These are phyloP conservation scores for Dalbergia oliveri DNA, from an alignment of 306 rosid genomes.

Conservation along the genomic window DNA sequence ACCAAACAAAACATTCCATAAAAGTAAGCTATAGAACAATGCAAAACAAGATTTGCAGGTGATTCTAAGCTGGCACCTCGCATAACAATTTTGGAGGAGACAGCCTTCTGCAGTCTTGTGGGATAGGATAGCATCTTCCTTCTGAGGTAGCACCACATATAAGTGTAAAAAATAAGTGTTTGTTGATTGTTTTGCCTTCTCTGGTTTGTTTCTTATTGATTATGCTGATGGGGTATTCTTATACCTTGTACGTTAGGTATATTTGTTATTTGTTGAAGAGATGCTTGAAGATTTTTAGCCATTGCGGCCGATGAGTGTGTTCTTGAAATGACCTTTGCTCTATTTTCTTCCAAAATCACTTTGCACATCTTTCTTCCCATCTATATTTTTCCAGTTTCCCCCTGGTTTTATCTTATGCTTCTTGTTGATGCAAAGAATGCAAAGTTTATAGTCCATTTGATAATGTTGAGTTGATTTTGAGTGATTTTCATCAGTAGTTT, in stretches of 20 bases:
- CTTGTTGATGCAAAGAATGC: conserved; percentile 25
- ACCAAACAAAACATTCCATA: no score
- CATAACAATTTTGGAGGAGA: no score
- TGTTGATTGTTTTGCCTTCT: conserved; percentile 20
- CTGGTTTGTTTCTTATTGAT: conserved; percentile 36
- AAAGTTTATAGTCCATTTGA: conserved; percentile 16
- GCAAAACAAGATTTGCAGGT: no score
- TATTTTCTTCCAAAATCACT: no score
- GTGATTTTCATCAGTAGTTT: conserved; percentile 15
- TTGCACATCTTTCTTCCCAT: no score
- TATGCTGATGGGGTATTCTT: conserved; percentile 27
- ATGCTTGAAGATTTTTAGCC: conserved; percentile 26
- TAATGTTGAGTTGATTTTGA: background rate
- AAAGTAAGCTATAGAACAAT: no score
- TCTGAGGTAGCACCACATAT: no score
- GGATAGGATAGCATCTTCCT: no score
- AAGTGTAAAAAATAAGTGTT: no score
- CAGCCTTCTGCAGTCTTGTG: no score
- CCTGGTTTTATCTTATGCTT: conserved; percentile 24
- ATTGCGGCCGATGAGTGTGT: conserved; percentile 19
- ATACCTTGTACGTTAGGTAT: background rate
- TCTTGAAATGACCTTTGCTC: conserved; percentile 27
- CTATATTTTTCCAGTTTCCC: background rate
- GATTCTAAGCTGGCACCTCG: no score
- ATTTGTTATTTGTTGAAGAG: conserved; percentile 31